These are phyloP conservation scores for Backusella australiensis DNA, from an alignment of 192 early-diverging fungal genomes.

Conservation along the genomic window DNA sequence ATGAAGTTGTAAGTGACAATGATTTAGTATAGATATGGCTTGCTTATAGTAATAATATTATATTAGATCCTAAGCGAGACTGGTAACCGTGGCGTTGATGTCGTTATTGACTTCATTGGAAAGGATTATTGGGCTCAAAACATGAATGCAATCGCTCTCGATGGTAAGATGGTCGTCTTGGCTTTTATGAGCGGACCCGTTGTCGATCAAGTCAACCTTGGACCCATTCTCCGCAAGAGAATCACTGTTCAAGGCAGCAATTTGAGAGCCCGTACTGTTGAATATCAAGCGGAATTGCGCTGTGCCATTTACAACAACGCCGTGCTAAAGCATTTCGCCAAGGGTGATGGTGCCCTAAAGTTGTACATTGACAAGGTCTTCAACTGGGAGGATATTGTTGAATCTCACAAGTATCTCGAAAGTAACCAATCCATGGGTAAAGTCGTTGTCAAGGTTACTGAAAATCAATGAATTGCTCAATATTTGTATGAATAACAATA, in stretches of 20 bases:
- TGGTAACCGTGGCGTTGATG: slow-evolving; percentile 64
- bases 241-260: slow-evolving; percentile 65
- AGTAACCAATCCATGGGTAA: slow-evolving; percentile 63
- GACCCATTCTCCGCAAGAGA: slow-evolving; percentile 59
- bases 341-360: slow-evolving; percentile 37
- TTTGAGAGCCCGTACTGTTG: slow-evolving; percentile 60
- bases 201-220: slow-evolving; percentile 47
- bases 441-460: slow-evolving; percentile 46
- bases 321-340: slow-evolving; percentile 44
- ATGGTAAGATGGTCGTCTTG: slow-evolving; percentile 76
- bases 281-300: slow-evolving; percentile 60
- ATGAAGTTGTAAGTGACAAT: slow-evolving; percentile 35
- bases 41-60: not conserved
- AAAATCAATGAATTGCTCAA: not conserved
- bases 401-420: slow-evolving; percentile 69
- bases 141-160: slow-evolving; percentile 52
- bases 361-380: slow-evolving; percentile 59
- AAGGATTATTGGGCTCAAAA: slow-evolving; percentile 54
- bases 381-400: slow-evolving; percentile 63
- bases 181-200: slow-evolving; percentile 60
- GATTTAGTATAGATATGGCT: too few species aligned
- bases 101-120: slow-evolving; percentile 73
- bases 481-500: not conserved
- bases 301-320: slow-evolving; percentile 50
- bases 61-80: slow-evolving; percentile 52